Base-by-base conservation (phyloP, 345 rosid species). In the Pugionium cornutum region DNA sequence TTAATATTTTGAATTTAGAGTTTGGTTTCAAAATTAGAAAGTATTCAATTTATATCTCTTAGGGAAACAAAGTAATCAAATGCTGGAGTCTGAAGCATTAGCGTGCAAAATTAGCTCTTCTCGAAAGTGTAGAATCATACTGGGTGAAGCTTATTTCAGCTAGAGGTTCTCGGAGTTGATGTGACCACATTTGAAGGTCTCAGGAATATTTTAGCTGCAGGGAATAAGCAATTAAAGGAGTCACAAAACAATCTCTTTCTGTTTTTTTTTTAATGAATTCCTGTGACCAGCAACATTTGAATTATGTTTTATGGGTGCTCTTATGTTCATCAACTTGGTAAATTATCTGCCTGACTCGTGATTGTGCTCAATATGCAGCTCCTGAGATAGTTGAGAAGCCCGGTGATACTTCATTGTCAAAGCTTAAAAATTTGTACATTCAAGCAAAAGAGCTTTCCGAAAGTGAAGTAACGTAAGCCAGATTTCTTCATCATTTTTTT, bases 341-440 rank as follows among this genome's bases (percentile, higher is more conserved):
- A 53, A 1, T 29, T 54, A 48, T 50, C 54, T 61, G 56, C 63
- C 52, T 63, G 62, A 71, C 52, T 40, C 1, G 58, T 41, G 26
- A 50, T 39, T 55, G 39, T 68, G 34, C 78, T 55, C 56, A 36
- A 56, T 18, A 77, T 73, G 77, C 85, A 88, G 98, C 86, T 59
- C 97, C 97, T 5, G 98, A 89, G 77, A 78, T 89, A 66, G 89
- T 89, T 70, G 98, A 88, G 84, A 92, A 86, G 79, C 94, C 89
- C 29, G 90, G 89, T 63, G 98, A 92, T 80, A 75, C 4, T 74
- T 84, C 92, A 26, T 81, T 88, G 46, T 59, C 81, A 33, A 89
- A 33, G 82, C 85, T 89, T 44, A 89, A 79, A 78, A 6, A 0
- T 55, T 71, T 79, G 31, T 92, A 92, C 70, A 82, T 72, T 59